A percentile compares a stretch with the other conserved stretches of the same genome.
Conservation (phyloP, 768 basidiomycete genomes). For the Tulasnella sp. region DNA sequence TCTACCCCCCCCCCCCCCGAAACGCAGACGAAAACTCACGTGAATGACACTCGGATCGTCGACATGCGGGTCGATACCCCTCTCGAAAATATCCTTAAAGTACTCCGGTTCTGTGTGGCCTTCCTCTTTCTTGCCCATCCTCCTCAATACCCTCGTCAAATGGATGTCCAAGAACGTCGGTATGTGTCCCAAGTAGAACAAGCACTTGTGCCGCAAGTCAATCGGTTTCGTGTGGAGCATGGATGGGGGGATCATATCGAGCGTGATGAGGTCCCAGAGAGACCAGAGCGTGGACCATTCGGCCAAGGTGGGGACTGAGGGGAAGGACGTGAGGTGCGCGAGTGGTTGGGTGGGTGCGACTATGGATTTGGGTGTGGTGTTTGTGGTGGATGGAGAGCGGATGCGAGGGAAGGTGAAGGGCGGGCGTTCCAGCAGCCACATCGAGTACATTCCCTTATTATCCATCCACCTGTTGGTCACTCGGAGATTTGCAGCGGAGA, state of each 20-base stretch:
- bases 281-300: conserved; percentile 88
- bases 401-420: conserved; percentile 70
- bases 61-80: conserved; percentile 94
- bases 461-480: conserved; percentile 86
- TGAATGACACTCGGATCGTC: conserved; percentile 85
- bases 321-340: background rate
- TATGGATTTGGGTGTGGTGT: background rate
- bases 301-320: conserved; percentile 53
- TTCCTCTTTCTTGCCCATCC: conserved; percentile 52
- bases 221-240: conserved; percentile 92
- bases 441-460: conserved; percentile 60
- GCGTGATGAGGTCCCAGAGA: conserved; percentile 80
- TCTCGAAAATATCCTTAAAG: conserved; percentile 82
- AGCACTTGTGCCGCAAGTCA: conserved; percentile 86
- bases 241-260: conserved; percentile 77
- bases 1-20: background rate
- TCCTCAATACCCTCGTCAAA: conserved; percentile 36
- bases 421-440: conserved; percentile 90
- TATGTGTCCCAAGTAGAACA: conserved; percentile 97
- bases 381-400: conserved; percentile 37
- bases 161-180: conserved; percentile 88
- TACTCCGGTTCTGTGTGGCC: conserved; percentile 78
- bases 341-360: conserved; percentile 9
- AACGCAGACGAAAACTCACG: conserved; percentile 44
- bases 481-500: conserved; percentile 70